These are phyloP conservation scores for Cryptococcus wingfieldii DNA, from an alignment of 1,284 basidiomycete genomes.

Conservation along the genomic window DNA sequence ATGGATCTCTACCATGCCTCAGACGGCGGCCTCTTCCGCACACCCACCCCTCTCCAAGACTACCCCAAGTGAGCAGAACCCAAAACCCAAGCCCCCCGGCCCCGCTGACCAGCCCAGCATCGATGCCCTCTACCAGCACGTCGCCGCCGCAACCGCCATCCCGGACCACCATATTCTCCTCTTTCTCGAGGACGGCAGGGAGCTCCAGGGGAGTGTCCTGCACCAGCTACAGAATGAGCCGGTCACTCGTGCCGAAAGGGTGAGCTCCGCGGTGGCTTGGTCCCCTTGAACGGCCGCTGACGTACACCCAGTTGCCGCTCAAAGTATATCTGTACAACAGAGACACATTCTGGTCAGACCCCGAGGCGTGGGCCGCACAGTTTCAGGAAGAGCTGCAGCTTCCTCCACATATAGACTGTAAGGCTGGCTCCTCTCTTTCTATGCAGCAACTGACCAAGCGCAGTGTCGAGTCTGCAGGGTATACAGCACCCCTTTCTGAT, in stretches of 20 bases:
- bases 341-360: conserved; percentile 43
- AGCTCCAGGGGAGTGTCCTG: conserved; percentile 35
- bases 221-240: conserved; percentile 38
- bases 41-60: conserved; percentile 26
- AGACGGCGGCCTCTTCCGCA: conserved; percentile 33
- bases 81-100: background rate
- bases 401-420: conserved; percentile 37
- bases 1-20: conserved; percentile 44
- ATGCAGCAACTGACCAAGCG: background rate
- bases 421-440: conserved; percentile 6
- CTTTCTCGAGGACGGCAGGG: conserved; percentile 43
- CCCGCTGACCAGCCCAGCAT: conserved; percentile 17
- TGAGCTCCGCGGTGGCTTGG: background rate
- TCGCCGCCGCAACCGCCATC: conserved; percentile 22
- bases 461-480: conserved; percentile 4
- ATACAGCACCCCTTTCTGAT: conserved; percentile 39
- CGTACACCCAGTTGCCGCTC: conserved; percentile 2
- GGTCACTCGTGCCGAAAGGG: conserved; percentile 7
- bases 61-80: conserved; percentile 33
- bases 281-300: background rate
- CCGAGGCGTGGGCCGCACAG: conserved; percentile 35
- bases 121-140: conserved; percentile 31
- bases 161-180: conserved; percentile 34
- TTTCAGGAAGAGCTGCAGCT: conserved; percentile 37
- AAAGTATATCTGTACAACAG: conserved; percentile 41